These are phyloP conservation scores for Omphalotus olearius DNA, from an alignment of 1,284 basidiomycete species.

Conservation along the genomic window DNA sequence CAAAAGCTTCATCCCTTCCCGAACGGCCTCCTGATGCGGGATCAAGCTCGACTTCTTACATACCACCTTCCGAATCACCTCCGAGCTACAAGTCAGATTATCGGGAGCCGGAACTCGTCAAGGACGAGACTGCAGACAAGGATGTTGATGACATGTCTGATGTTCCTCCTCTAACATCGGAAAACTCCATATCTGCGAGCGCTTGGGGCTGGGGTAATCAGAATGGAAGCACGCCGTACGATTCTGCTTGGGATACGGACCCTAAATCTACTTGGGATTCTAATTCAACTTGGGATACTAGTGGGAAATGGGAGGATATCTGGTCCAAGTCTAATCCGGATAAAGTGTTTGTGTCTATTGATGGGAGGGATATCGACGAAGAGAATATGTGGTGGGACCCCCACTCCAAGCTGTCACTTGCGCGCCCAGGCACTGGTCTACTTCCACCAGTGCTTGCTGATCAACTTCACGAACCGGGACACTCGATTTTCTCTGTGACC, in stretches of 20 bases:
- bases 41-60: constrained; percentile 37
- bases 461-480: constrained; percentile 62
- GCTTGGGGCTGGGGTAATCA: constrained; percentile 3
- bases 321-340: constrained; percentile 13
- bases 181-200: neutral
- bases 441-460: constrained; percentile 64
- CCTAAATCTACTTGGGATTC: neutral
- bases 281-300: neutral
- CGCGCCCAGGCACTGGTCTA: constrained; percentile 63
- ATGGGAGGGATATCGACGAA: constrained; percentile 50
- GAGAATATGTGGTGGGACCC: constrained; percentile 68
- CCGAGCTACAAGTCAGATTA: constrained; percentile 29
- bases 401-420: constrained; percentile 32
- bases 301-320: neutral
- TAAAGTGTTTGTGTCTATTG: constrained; percentile 35
- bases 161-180: neutral
- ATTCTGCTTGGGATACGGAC: neutral
- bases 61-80: constrained; percentile 26
- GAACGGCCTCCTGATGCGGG: constrained; percentile 33
- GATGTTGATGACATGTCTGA: neutral
- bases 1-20: constrained; percentile 27
- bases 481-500: constrained; percentile 61
- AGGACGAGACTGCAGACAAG: constrained; percentile 6
- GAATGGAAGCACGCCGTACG: neutral
- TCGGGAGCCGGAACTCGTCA: constrained; percentile 41